Base-by-base conservation (phyloP, 495 filamentous ascomycete genomes). In the Lophiostoma macrostomum region DNA sequence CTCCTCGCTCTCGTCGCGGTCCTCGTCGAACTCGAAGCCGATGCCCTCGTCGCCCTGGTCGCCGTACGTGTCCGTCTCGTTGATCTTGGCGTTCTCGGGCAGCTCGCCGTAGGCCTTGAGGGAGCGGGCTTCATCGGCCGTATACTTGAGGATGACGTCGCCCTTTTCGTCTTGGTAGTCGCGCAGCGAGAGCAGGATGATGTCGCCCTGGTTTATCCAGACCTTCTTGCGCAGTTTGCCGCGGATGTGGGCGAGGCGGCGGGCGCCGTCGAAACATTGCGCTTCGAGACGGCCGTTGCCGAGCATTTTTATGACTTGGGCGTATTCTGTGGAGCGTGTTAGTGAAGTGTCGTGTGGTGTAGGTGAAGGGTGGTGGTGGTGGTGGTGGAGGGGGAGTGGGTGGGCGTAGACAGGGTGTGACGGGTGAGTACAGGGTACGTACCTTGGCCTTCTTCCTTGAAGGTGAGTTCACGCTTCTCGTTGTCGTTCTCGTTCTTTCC, bases 401-500 rank as follows among this genome's bases (percentile, higher is more conserved):
- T 44, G 55, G 22, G 12, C 10, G 8, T 19, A 31, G 18, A 28
- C 10, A 7, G 40, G 22, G 34, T 36, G 16, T 43, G 20, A 19
- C 24, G 1, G 27, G 53, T 20, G 13, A 14, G 27, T 19, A 30
- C 1, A 31, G 24, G 4, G 8, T 45, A 65, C 70, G 52, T 71
- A 86, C 84, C 83, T 80, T 98, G 93, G 58, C 93, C 93, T 64
- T 97, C 93, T 71, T 97, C 93, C 74, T 96, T 96, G 84, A 97
- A 98, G 55, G 88, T 88, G 45, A 98, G 81, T 73, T 98, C 93
- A 69, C 93, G 93, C 83, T 96, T 96, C 78, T 96, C 91, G 67
- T 96, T 96, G 78, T 94, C 90, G 79, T 96, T 97, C 79, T 98
- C 93, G 80, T 98, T 98, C 88, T 97, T 98, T 74, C 93, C 93